phyloP scores from a whole-genome alignment of 1,284 basidiomycete genomes.

The Coniferiporia weirii region DNA sequence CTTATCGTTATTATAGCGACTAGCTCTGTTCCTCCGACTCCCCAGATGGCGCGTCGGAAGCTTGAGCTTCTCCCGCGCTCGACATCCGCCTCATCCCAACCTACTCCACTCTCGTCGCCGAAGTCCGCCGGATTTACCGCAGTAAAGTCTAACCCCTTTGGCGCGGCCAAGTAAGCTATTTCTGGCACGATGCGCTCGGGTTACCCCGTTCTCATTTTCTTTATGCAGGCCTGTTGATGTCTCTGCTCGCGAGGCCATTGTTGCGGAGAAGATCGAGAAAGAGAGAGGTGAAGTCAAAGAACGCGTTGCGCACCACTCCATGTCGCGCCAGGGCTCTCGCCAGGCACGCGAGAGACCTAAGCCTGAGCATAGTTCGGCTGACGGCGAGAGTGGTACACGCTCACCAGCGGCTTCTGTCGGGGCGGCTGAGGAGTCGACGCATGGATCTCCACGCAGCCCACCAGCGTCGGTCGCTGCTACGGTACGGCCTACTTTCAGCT shows the following conservation, averaged over 20 bases:
- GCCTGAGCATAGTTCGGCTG: conserved; percentile 14
- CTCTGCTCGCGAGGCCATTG: conserved; percentile 68
- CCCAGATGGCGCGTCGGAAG: conserved; percentile 71
- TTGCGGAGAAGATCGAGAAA: conserved; percentile 63
- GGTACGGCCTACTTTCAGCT: conserved; percentile 64
- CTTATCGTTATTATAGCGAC: conserved; percentile 40
- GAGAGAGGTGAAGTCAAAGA: conserved; percentile 54
- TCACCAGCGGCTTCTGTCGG: conserved; percentile 30
- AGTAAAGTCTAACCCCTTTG: conserved; percentile 73
- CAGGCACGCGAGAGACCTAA: conserved; percentile 48
- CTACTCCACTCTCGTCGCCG: conserved; percentile 71
- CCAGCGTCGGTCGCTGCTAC: conserved; percentile 31
- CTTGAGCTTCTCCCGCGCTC: conserved; percentile 81
- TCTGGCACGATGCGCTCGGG: not conserved
- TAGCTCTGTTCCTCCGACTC: conserved; percentile 73
- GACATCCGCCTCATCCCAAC: conserved; percentile 50
- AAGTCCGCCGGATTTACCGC: conserved; percentile 50
- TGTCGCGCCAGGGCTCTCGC: conserved; percentile 71
- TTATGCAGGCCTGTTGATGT: conserved; percentile 77
- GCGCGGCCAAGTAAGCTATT: conserved; percentile 65
- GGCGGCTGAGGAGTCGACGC: conserved; percentile 25
- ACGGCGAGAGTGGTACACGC: conserved; percentile 25
- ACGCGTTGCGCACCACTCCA: conserved; percentile 37
- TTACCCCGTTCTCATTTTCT: conserved; percentile 8
- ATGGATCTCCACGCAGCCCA: conserved; percentile 7